Base-by-base conservation (phyloP, 176 grass and related monocot genomes). In the Alopecurus myosuroides region DNA sequence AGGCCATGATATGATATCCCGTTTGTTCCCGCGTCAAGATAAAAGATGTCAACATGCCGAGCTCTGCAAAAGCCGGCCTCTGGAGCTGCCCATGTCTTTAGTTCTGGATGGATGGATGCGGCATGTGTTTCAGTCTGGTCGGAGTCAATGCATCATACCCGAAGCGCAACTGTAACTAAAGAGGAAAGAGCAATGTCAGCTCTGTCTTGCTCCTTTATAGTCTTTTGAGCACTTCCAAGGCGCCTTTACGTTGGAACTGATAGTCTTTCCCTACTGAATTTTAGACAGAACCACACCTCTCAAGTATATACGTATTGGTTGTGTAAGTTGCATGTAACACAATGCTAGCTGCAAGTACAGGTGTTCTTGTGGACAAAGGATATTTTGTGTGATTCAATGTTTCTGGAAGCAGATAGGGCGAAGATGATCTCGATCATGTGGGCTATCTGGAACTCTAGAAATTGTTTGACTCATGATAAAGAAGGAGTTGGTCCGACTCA, bases 151-250 rank as follows among this genome's bases (percentile, higher is more conserved):
- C 78, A 26, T 51, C 51, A 71, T 71, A 40, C 20, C 56, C 80
- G 9, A 63, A 53, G 44, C 25, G 15, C 45, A 71, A 79, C 57
- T 76, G 71, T 74, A 49, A 74, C 70, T 31, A 74, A 64, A 49
- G 70, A 74, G 1, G 20, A 36, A 68, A 22, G 15, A n/a, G n/a
- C 70, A 63, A 28, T 74, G 14, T 18, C 70, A 71, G 76, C 35
- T 12, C 0, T 15, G 18, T 15, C 58, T 30, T 78, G 55, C 14
- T 72, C 84, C 84, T 49, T 86, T 82, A 0, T 14, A 3, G 70
- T 86, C 73, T 90, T 90, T 90, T 74, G 15, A 83, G 73, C 28
- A 78, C 26, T 35, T 78, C 44, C 15, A 83, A 57, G 56, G 4
- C 86, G 8, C 42, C 70, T 82, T 78, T 62, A 19, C 22, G 22